Percentiles rank a stretch among this genome's conserved stretches.
Conservation (phyloP, 1,284 basidiomycete genomes). For the Papiliotrema laurentii region DNA sequence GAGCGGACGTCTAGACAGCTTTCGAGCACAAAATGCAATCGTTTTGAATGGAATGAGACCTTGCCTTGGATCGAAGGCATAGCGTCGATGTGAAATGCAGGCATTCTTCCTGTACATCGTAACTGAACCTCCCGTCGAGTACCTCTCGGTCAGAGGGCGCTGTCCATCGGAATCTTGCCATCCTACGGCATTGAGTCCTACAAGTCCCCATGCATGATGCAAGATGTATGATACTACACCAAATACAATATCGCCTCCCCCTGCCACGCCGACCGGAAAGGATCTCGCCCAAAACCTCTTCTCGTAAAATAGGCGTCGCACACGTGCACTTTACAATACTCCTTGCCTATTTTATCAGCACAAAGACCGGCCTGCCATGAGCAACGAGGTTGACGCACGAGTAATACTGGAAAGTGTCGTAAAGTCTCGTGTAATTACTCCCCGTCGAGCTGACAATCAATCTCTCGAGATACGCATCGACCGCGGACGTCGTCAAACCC, state of each 20-base stretch:
- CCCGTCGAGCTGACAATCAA: constrained; percentile 82
- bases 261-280: too few relatives aligned
- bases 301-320: background rate
- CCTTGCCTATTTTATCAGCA: constrained; percentile 11
- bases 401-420: constrained; percentile 65
- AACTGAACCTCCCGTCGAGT: too few relatives aligned
- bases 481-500: constrained; percentile 75
- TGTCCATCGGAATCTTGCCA: too few relatives aligned
- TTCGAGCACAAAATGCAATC: too few relatives aligned
- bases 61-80: too few relatives aligned
- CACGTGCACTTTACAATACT: constrained; percentile 7
- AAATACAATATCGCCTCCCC: background rate
- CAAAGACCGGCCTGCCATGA: background rate
- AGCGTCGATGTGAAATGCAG: too few relatives aligned
- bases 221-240: background rate
- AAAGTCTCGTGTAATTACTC: constrained; percentile 87
- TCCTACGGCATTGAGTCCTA: too few relatives aligned
- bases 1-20: background rate
- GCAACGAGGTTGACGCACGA: constrained; percentile 16
- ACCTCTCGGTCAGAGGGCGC: too few relatives aligned
- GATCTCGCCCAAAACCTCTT: background rate
- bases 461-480: constrained; percentile 82
- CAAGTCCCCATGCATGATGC: background rate
- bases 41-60: too few relatives aligned
- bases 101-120: too few relatives aligned